phyloP scores from a whole-genome alignment of 441 rosid genomes.

The Populus hybrid region DNA sequence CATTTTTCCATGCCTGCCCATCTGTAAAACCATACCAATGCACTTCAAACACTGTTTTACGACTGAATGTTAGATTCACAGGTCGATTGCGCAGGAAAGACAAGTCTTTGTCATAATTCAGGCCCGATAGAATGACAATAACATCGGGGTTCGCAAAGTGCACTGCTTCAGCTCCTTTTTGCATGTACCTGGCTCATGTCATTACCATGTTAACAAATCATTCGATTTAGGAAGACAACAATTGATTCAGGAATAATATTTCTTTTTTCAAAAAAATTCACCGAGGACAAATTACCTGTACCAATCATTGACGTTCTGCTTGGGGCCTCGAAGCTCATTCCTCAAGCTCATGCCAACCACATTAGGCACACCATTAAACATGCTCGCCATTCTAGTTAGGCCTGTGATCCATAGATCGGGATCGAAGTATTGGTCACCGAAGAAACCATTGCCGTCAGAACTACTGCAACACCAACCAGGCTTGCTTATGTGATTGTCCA shows the following conservation, averaged over 20 bases:
- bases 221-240: neutral
- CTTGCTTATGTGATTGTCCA: slow-evolving; percentile 77
- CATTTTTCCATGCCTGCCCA: slow-evolving; percentile 55
- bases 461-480: slow-evolving; percentile 90
- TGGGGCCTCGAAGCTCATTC: slow-evolving; percentile 82
- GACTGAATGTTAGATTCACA: slow-evolving; percentile 37
- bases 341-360: slow-evolving; percentile 81
- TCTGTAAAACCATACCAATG: slow-evolving; percentile 71
- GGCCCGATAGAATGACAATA: slow-evolving; percentile 73
- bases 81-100: slow-evolving; percentile 42
- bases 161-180: slow-evolving; percentile 68
- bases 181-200: slow-evolving; percentile 49
- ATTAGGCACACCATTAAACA: slow-evolving; percentile 48
- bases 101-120: slow-evolving; percentile 48
- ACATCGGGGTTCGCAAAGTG: slow-evolving; percentile 59
- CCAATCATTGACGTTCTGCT: slow-evolving; percentile 73
- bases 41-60: slow-evolving; percentile 61
- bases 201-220: neutral
- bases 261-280: neutral
- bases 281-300: slow-evolving; percentile 42
- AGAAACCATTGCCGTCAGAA: slow-evolving; percentile 82
- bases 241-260: neutral
- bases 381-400: slow-evolving; percentile 54
- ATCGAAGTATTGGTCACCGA: slow-evolving; percentile 64
- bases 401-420: slow-evolving; percentile 72